Percentiles rank a stretch among this genome's conserved stretches.
Evolutionary conservation across 805 yeast species (phyloP).

Genomic region (Pichia rugopelliculosa): DNA sequence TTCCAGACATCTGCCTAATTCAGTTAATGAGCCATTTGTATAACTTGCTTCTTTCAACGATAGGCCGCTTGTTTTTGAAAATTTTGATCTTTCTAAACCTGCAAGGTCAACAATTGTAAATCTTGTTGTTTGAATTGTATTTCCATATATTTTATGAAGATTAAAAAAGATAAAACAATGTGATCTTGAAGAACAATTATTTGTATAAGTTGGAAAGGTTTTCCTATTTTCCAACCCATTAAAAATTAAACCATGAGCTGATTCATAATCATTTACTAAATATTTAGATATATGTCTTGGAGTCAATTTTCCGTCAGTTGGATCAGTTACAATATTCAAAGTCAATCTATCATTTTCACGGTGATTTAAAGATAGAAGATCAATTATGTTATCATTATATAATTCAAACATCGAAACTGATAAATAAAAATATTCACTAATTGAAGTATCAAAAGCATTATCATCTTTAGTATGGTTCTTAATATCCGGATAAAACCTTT

Average conservation of each 20-base stretch:
- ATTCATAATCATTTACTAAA: conserved; percentile 30
- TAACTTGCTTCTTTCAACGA: conserved; percentile 40
- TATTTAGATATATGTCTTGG: conserved; percentile 37
- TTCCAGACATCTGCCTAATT: conserved; percentile 42
- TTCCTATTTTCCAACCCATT: conserved; percentile 32
- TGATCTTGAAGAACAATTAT: conserved; percentile 40
- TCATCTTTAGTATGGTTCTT: neutral
- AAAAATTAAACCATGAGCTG: conserved; percentile 32
- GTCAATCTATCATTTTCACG: conserved; percentile 19
- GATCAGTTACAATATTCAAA: conserved; percentile 36
- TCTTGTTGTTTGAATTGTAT: conserved; percentile 26
- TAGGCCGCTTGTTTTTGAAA: conserved; percentile 38
- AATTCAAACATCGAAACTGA: conserved; percentile 48
- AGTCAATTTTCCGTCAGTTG: conserved; percentile 36
- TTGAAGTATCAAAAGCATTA: neutral
- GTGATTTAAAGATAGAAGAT: conserved; percentile 22
- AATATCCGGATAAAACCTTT: conserved; percentile 8
- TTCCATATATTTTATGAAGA: conserved; percentile 16
- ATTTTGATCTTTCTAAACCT: conserved; percentile 42
- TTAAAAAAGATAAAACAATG: conserved; percentile 42
- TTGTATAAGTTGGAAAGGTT: conserved; percentile 37
- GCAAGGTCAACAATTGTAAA: conserved; percentile 46
- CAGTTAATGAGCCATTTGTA: conserved; percentile 42
- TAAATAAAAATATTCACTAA: conserved; percentile 13
- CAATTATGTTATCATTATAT: conserved; percentile 39